Evolutionary conservation across 169 alveolate species (phyloP).

Genomic region (Eimeria necatrix): DNA sequence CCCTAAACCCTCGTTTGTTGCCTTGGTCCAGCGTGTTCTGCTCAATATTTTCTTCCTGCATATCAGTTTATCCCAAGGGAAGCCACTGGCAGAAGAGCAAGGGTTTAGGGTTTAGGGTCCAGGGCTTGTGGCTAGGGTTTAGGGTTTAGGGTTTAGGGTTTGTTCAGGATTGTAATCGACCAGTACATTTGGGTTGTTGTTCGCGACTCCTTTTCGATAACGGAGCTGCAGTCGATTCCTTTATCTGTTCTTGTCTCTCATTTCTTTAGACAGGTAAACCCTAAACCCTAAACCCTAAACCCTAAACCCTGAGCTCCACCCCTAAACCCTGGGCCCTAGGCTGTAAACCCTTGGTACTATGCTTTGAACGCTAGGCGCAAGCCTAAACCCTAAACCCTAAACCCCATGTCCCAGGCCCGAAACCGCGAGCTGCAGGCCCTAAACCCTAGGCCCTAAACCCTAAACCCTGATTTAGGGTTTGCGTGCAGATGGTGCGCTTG

Average conservation of each 20-base stretch:
- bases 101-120: too few relatives aligned
- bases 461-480: slow-evolving; percentile 4
- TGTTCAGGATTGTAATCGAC: slow-evolving; percentile 89
- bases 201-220: slow-evolving; percentile 91
- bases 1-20: too few relatives aligned
- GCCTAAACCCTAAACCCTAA: slow-evolving; percentile 20
- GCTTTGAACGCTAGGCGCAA: neutral
- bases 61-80: too few relatives aligned
- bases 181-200: slow-evolving; percentile 93
- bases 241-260: slow-evolving; percentile 77
- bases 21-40: too few relatives aligned
- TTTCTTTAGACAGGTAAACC: slow-evolving; percentile 81
- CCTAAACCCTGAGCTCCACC: neutral
- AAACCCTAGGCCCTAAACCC: slow-evolving; percentile 47
- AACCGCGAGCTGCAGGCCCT: neutral
- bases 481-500: slow-evolving; percentile 89
- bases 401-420: neutral
- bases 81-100: too few relatives aligned
- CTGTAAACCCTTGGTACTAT: neutral
- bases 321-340: slow-evolving; percentile 1
- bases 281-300: neutral
- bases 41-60: too few relatives aligned
- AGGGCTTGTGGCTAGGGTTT: too few relatives aligned
- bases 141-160: too few relatives aligned
- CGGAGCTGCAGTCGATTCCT: slow-evolving; percentile 87